Percentiles rank a stretch among this genome's conserved stretches.
phyloP scores from a whole-genome alignment of 352 stramenopile species.

The Pythium dissotocum region DNA sequence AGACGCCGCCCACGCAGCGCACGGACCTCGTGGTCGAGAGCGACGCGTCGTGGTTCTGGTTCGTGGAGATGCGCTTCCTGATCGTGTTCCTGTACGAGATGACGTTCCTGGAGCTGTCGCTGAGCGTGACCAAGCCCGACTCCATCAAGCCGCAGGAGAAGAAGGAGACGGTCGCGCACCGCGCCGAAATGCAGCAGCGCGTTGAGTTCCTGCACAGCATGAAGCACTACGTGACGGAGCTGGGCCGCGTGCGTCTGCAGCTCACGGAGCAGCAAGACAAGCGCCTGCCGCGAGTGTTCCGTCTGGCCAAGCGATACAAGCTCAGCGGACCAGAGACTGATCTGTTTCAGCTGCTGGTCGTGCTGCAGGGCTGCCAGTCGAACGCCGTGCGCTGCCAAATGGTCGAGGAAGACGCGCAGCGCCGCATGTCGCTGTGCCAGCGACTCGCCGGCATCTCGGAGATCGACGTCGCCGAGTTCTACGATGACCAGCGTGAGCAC shows the following conservation, averaged over 20 bases:
- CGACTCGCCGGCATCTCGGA: slow-evolving; percentile 80
- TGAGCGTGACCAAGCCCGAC: slow-evolving; percentile 83
- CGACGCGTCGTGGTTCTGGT: slow-evolving; percentile 84
- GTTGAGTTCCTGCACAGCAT: slow-evolving; percentile 66
- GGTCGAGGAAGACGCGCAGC: slow-evolving; percentile 80
- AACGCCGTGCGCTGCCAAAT: slow-evolving; percentile 85
- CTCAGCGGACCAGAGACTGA: slow-evolving; percentile 71
- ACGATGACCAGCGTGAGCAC: slow-evolving; percentile 82
- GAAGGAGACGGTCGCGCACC: slow-evolving; percentile 66
- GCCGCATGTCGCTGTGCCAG: slow-evolving; percentile 74
- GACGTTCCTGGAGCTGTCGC: slow-evolving; percentile 84
- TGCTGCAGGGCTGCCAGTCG: slow-evolving; percentile 83
- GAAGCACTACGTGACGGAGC: slow-evolving; percentile 58
- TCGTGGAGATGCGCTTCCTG: slow-evolving; percentile 78
- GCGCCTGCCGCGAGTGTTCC: slow-evolving; percentile 61
- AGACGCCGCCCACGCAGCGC: slow-evolving; percentile 44
- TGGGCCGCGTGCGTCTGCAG: slow-evolving; percentile 55
- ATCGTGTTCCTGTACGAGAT: slow-evolving; percentile 85
- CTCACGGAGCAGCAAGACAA: slow-evolving; percentile 40
- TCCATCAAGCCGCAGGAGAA: slow-evolving; percentile 28
- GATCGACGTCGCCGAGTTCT: slow-evolving; percentile 84
- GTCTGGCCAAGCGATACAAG: slow-evolving; percentile 76
- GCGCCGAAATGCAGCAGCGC: slow-evolving; percentile 76
- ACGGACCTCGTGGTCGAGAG: slow-evolving; percentile 35
- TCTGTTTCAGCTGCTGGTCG: slow-evolving; percentile 79